A percentile compares a stretch with the other conserved stretches of the same genome.
These are phyloP conservation scores for Uronychia binucleata DNA, from an alignment of 73 alveolate species.

Conservation along the genomic window DNA sequence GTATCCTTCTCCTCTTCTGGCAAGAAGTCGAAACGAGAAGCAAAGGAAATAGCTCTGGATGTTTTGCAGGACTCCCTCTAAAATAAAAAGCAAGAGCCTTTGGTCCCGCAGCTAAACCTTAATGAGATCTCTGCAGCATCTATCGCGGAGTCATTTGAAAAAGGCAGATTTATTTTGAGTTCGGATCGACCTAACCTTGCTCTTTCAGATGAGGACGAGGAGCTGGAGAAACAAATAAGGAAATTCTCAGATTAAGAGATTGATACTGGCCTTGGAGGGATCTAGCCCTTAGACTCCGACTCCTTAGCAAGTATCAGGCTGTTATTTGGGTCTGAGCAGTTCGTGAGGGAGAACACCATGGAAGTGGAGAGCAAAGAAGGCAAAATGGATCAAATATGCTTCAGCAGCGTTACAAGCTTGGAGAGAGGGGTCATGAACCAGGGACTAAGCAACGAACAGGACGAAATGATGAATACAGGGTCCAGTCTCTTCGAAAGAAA, in stretches of 20 bases:
- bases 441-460: neutral
- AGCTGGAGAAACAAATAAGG: neutral
- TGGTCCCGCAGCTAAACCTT: neutral
- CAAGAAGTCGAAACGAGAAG: no score
- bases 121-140: neutral
- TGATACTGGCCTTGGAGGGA: no score
- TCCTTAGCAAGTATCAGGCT: neutral
- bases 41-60: neutral
- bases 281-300: neutral
- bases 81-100: neutral
- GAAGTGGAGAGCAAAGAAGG: no score
- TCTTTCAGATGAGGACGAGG: neutral
- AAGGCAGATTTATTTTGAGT: neutral
- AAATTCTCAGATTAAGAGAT: no score
- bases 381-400: no score
- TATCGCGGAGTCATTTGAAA: no score
- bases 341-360: neutral
- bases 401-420: no score
- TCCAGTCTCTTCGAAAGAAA: conserved; percentile 4
- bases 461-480: neutral
- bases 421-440: no score
- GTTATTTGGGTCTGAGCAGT: neutral
- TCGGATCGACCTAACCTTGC: neutral
- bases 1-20: neutral
- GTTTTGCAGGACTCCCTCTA: neutral